These are phyloP conservation scores for Dactylellina leptospora DNA, from an alignment of 2,329 filamentous ascomycete species.

Conservation along the genomic window DNA sequence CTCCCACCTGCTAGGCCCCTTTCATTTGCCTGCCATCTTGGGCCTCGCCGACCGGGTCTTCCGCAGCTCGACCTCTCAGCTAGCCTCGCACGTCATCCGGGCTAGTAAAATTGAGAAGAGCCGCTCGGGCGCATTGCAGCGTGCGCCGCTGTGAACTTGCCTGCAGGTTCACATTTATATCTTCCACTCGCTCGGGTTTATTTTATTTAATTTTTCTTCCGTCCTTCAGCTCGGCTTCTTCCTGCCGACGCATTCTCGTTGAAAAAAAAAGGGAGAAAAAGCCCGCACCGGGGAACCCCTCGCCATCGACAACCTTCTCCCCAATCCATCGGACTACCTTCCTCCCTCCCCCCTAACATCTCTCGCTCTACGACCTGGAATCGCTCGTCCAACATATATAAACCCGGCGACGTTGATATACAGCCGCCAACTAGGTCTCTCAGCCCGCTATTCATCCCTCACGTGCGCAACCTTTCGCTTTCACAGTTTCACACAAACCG, in stretches of 20 bases:
- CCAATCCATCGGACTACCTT: not conserved
- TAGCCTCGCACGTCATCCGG: slow-evolving; percentile 29
- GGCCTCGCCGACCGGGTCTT: not conserved
- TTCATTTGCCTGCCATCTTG: slow-evolving; percentile 7
- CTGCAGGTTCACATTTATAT: not conserved
- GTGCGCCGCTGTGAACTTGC: not conserved
- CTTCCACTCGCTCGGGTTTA: not conserved
- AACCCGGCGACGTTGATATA: not conserved
- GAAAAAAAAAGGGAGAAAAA: not conserved
- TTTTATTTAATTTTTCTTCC: not conserved
- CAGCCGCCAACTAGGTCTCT: not conserved
- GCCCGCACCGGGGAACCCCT: not conserved
- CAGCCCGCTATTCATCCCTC: slow-evolving; percentile 57
- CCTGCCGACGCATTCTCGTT: not conserved
- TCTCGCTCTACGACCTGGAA: not conserved
- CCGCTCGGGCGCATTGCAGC: not conserved
- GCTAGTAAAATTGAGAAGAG: slow-evolving; percentile 15
- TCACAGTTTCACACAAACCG: slow-evolving; percentile 55
- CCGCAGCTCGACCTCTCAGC: not conserved
- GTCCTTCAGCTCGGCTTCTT: not conserved
- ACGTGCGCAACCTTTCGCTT: slow-evolving; percentile 58
- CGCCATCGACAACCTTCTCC: not conserved
- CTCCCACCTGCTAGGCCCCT: too few relatives aligned
- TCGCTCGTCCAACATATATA: not conserved
- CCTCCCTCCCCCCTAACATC: not conserved